These are phyloP conservation scores for Trichophyton verrucosum DNA, from an alignment of 2,329 filamentous ascomycete species.

Conservation along the genomic window DNA sequence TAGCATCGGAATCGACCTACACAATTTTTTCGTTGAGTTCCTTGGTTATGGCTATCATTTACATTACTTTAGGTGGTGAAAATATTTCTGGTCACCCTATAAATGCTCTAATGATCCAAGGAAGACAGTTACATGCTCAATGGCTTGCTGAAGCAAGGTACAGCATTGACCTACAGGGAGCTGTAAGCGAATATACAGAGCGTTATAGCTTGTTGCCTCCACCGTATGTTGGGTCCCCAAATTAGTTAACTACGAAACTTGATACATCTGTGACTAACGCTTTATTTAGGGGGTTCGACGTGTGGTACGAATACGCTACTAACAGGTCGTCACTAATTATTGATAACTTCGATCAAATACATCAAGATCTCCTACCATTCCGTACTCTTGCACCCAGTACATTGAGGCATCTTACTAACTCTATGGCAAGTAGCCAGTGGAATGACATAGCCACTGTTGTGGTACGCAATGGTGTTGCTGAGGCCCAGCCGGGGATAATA, in stretches of 20 bases:
- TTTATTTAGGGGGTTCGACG: slow-evolving; percentile 39
- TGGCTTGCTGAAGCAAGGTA: slow-evolving; percentile 38
- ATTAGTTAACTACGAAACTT: background rate
- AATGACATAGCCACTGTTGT: slow-evolving; percentile 46
- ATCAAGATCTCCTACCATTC: slow-evolving; percentile 46
- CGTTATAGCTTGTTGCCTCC: slow-evolving; percentile 45
- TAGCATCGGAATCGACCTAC: no score
- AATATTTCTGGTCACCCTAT: slow-evolving; percentile 41
- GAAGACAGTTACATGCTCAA: slow-evolving; percentile 35
- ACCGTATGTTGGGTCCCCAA: slow-evolving; percentile 28
- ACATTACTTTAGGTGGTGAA: slow-evolving; percentile 25
- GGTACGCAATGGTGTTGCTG: slow-evolving; percentile 42
- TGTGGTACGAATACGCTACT: slow-evolving; percentile 47
- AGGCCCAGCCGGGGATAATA: slow-evolving; percentile 39
- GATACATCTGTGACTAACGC: background rate
- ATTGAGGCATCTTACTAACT: slow-evolving; percentile 41
- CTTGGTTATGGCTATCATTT: slow-evolving; percentile 25
- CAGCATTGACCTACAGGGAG: slow-evolving; percentile 38
- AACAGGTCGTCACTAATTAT: slow-evolving; percentile 41
- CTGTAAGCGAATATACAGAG: slow-evolving; percentile 39
- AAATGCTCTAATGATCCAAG: slow-evolving; percentile 41
- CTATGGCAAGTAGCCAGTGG: slow-evolving; percentile 41
- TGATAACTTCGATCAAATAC: slow-evolving; percentile 49
- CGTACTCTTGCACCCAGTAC: slow-evolving; percentile 39
- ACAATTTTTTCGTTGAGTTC: slow-evolving; percentile 7